These are phyloP conservation scores for Podila horticola DNA, from an alignment of 192 early-diverging fungal species.

Conservation along the genomic window DNA sequence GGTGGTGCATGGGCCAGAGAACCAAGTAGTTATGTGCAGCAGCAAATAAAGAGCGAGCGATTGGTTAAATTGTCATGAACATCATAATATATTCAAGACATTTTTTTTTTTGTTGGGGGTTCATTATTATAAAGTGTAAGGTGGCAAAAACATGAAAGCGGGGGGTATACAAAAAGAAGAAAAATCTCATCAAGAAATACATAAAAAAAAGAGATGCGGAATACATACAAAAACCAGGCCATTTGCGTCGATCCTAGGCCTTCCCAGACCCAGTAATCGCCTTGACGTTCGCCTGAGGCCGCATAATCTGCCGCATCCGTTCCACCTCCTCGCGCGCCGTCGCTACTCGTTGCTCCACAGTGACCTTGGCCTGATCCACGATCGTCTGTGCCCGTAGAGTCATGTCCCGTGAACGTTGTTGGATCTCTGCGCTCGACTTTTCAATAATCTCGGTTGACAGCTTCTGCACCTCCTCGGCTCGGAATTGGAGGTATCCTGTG, in stretches of 20 bases:
- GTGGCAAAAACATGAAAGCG: too few relatives aligned
- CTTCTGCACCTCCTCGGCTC: conserved; percentile 48
- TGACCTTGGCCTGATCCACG: conserved; percentile 9
- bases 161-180: conserved; percentile 4
- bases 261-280: conserved; percentile 24
- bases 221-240: background rate
- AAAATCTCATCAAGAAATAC: background rate
- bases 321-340: conserved; percentile 10
- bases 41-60: too few relatives aligned
- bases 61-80: too few relatives aligned
- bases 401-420: conserved; percentile 37
- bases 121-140: too few relatives aligned
- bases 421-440: conserved; percentile 44
- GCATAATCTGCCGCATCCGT: conserved; percentile 31
- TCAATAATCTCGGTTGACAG: conserved; percentile 43
- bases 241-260: background rate
- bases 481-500: conserved; percentile 41
- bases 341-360: conserved; percentile 6
- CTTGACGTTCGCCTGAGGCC: conserved; percentile 18
- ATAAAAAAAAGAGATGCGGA: background rate
- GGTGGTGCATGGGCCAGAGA: too few relatives aligned
- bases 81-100: too few relatives aligned
- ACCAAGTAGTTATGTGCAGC: too few relatives aligned
- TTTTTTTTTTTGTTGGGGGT: too few relatives aligned
- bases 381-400: conserved; percentile 26